Evolutionary conservation across 768 basidiomycete genomes (phyloP), one percentile per base, ranked within the genome.

Genomic region (Hericium erinaceus): DNA sequence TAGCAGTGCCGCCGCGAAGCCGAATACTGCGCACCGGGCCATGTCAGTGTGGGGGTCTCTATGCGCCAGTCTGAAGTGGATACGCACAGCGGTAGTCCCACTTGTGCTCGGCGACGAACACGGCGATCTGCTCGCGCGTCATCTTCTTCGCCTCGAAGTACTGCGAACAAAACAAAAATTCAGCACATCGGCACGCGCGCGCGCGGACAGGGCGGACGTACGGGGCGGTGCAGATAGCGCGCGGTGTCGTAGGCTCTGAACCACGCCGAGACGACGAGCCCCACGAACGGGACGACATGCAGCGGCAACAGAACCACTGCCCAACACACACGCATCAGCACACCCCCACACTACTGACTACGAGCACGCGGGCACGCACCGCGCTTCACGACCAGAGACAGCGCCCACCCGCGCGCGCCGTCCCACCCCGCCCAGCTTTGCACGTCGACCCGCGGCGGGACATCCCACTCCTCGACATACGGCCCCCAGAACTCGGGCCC

Each of bases 141-240:
- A 98, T 94, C 53, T 80, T 81, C 71, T 98, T 98, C 1, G 84
- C 73, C 55, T 84, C 79, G 59, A 92, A 98, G 66, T 95, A 95
- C 82, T 92, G 65, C 12, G 15, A 4, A 1, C 57, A 60, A 54
- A 4, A 1, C 57, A 60, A 54, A 54, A 26, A 26, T 26, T 26
- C 26, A 26, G 26, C 5, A 62, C 1, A 56, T 60, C 15, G 48
- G 44, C 26, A 24, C 56, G 41, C 38, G 10, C 44, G 37, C 22
- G 39, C 22, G 24, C 12, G 12, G 59, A 8, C 40, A n/a, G 13
- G 3, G 33, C 33, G 20, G 2, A 66, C 82, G 24, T 50, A 89
- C 89, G 0, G 84, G 79, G 62, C 75, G 73, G 67, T 94, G 92
- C 2, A 91, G 77, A 59, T 80, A 73, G 4, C 80, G 78, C 5